These are phyloP conservation scores for Botrytis medusae DNA, from an alignment of 2,329 filamentous ascomycete genomes.

Conservation along the genomic window DNA sequence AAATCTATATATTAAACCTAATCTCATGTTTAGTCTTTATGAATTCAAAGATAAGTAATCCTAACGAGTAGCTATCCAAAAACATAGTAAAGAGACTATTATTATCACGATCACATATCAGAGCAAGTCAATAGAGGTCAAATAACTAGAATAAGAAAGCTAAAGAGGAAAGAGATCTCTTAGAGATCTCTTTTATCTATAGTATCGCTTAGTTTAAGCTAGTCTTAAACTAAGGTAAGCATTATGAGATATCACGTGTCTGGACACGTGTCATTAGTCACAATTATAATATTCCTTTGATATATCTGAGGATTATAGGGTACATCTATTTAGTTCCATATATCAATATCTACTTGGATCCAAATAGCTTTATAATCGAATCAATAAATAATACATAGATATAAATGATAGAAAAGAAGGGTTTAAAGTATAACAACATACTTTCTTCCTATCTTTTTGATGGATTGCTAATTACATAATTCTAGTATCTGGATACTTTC, in stretches of 20 bases:
- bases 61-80: neutral
- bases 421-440: constrained; percentile 19
- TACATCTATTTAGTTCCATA: constrained; percentile 20
- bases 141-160: too few relatives aligned
- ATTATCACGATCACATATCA: too few relatives aligned
- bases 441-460: neutral
- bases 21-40: neutral
- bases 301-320: constrained; percentile 1
- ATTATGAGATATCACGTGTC: too few relatives aligned
- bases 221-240: too few relatives aligned
- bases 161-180: too few relatives aligned
- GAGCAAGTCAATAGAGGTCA: too few relatives aligned
- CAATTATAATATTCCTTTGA: neutral
- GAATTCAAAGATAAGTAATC: neutral
- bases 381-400: constrained; percentile 28
- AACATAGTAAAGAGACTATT: neutral
- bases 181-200: too few relatives aligned
- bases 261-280: too few relatives aligned
- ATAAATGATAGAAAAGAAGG: constrained; percentile 27
- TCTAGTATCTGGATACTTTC: constrained; percentile 23
- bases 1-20: too few relatives aligned
- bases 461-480: constrained; percentile 10
- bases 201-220: too few relatives aligned
- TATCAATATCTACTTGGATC: constrained; percentile 24
- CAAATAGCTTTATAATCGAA: constrained; percentile 32